Percentiles rank a stretch among this genome's conserved stretches.
Conservation (phyloP, 2,329 filamentous ascomycete genomes). For the Septoria petroselini region DNA sequence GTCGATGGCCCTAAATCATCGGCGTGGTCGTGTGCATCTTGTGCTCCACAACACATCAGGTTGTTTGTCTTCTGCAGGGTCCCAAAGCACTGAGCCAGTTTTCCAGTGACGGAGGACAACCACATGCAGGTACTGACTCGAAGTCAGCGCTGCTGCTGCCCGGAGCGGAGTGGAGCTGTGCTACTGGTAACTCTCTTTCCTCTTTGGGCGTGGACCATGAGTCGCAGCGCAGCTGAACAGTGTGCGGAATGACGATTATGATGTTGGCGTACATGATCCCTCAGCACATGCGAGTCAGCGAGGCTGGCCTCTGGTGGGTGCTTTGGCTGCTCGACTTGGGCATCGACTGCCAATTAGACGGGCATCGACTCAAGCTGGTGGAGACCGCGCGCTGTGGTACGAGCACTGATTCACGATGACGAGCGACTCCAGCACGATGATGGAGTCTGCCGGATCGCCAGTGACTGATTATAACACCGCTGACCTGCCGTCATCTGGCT, state of each 20-base stretch:
- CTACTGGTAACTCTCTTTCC: constrained; percentile 1
- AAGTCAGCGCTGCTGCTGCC: not conserved
- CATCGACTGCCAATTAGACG: constrained; percentile 14
- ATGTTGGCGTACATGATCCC: constrained; percentile 14
- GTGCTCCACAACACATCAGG: constrained; percentile 2
- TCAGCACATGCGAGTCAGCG: constrained; percentile 13
- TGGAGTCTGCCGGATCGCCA: constrained; percentile 13
- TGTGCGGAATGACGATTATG: constrained; percentile 11
- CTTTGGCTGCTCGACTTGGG: constrained; percentile 9
- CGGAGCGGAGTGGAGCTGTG: not conserved
- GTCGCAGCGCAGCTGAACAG: constrained; percentile 6
- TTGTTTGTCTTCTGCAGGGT: constrained; percentile 8
- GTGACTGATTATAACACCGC: constrained; percentile 16
- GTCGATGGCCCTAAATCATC: constrained; percentile 15
- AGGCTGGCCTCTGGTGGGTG: constrained; percentile 10
- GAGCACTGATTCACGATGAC: constrained; percentile 13
- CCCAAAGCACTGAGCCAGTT: not conserved
- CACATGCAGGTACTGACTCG: constrained; percentile 21
- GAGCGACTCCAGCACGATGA: constrained; percentile 13
- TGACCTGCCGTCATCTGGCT: constrained; percentile 4
- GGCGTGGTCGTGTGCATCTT: constrained; percentile 13
- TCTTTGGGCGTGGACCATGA: constrained; percentile 13
- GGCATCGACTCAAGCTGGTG: constrained; percentile 21
- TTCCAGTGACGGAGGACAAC: constrained; percentile 4
- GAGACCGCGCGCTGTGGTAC: constrained; percentile 10